Percentiles rank a stretch among this genome's conserved stretches.
phyloP scores from a whole-genome alignment of 345 rosid genomes.

The Rubroshorea leprosula region DNA sequence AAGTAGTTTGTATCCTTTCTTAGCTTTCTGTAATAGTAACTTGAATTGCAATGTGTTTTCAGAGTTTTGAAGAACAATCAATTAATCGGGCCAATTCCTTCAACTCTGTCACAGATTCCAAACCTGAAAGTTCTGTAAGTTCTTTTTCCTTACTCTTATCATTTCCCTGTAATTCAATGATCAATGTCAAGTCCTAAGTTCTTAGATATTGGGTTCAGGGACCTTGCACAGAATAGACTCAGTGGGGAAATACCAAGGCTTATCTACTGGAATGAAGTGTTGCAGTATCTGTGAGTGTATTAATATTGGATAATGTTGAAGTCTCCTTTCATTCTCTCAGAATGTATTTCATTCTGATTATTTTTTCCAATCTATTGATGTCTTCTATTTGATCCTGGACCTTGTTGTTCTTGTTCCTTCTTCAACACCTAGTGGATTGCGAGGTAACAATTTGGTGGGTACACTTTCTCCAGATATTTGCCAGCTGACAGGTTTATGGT shows the following conservation, averaged over 20 bases:
- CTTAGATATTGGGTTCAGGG: conserved; percentile 40
- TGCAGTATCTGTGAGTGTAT: conserved; percentile 85
- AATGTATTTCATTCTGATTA: neutral
- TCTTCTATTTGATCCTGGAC: conserved; percentile 4
- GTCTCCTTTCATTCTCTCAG: neutral
- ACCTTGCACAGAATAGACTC: conserved; percentile 80
- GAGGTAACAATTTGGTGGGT: conserved; percentile 92
- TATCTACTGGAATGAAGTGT: conserved; percentile 97
- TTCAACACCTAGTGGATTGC: conserved; percentile 54
- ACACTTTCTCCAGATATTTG: conserved; percentile 83
- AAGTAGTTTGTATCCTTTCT: neutral
- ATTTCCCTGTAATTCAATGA: neutral
- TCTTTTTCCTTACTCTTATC: neutral
- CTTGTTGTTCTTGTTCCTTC: neutral
- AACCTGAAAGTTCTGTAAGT: conserved; percentile 82
- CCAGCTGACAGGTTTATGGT: conserved; percentile 93
- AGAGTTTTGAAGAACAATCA: conserved; percentile 83
- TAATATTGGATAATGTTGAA: neutral
- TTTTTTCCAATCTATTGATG: neutral
- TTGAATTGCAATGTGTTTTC: conserved; percentile 9
- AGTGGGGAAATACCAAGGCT: conserved; percentile 97
- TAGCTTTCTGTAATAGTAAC: neutral
- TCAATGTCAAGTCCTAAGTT: neutral
- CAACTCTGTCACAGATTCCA: conserved; percentile 90
- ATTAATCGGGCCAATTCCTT: conserved; percentile 85